Percentiles rank a stretch among this genome's conserved stretches.
These are phyloP conservation scores for Fusarium sp. DNA, from an alignment of 2,329 filamentous ascomycete genomes.

Conservation along the genomic window DNA sequence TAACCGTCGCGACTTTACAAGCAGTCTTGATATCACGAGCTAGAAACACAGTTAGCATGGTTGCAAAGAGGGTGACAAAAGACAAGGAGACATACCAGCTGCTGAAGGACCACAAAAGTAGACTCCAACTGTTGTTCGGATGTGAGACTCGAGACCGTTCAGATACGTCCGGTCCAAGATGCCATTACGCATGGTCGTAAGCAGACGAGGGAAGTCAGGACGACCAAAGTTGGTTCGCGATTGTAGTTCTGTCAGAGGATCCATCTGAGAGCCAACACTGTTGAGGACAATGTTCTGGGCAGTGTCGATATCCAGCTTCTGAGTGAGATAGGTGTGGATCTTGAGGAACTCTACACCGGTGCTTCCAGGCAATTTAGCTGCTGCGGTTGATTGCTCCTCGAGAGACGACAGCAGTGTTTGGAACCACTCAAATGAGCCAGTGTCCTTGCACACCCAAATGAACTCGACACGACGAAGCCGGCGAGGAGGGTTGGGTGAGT, in stretches of 20 bases:
- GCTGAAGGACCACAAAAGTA: slow-evolving; percentile 96
- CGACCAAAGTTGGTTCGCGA: slow-evolving; percentile 93
- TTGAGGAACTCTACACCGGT: slow-evolving; percentile 86
- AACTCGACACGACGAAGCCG: slow-evolving; percentile 96
- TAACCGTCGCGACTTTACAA: slow-evolving; percentile 75
- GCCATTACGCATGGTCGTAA: slow-evolving; percentile 86
- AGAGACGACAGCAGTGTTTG: slow-evolving; percentile 91
- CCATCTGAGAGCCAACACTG: slow-evolving; percentile 85
- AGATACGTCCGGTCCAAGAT: slow-evolving; percentile 89
- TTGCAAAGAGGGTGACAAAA: background rate
- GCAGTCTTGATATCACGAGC: slow-evolving; percentile 88
- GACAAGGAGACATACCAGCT: slow-evolving; percentile 59
- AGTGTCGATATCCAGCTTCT: slow-evolving; percentile 90
- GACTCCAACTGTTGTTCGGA: slow-evolving; percentile 89
- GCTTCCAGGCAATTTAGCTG: slow-evolving; percentile 73
- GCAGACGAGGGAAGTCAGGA: slow-evolving; percentile 85
- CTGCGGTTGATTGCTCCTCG: slow-evolving; percentile 82
- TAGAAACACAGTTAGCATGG: slow-evolving; percentile 56
- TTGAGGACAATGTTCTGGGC: slow-evolving; percentile 98
- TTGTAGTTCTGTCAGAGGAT: slow-evolving; percentile 92
- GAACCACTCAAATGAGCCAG: slow-evolving; percentile 98
- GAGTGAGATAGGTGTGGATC: slow-evolving; percentile 97
- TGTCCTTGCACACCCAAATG: slow-evolving; percentile 98
- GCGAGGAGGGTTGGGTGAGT: slow-evolving; percentile 86
- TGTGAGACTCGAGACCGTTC: slow-evolving; percentile 78